Conservation (phyloP, 2,329 filamentous ascomycete species). For the Talaromyces sp. region DNA sequence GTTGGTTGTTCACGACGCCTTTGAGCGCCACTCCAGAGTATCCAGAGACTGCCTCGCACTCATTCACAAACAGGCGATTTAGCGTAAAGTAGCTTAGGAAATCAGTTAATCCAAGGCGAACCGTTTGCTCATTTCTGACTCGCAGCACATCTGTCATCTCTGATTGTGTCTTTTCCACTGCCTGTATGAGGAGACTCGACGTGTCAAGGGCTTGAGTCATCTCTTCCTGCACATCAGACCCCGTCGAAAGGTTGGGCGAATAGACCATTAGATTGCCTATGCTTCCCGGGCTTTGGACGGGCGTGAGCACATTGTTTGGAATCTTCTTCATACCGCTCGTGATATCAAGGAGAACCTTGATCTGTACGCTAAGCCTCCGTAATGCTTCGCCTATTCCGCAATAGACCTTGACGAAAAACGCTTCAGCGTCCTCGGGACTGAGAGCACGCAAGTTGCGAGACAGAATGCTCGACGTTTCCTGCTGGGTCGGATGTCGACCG, state of each 20-base stretch:
- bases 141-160: slow-evolving; percentile 63
- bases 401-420: slow-evolving; percentile 77
- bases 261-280: slow-evolving; percentile 20
- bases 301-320: slow-evolving; percentile 20
- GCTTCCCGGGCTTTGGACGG: slow-evolving; percentile 36
- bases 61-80: slow-evolving; percentile 62
- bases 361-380: slow-evolving; percentile 78
- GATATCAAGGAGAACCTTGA: slow-evolving; percentile 88
- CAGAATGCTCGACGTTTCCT: slow-evolving; percentile 84
- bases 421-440: slow-evolving; percentile 78
- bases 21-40: slow-evolving; percentile 58
- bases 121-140: slow-evolving; percentile 59
- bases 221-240: slow-evolving; percentile 48
- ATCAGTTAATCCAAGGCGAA: slow-evolving; percentile 51
- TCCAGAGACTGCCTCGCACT: slow-evolving; percentile 63
- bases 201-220: slow-evolving; percentile 61
- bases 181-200: slow-evolving; percentile 62
- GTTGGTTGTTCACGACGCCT: slow-evolving; percentile 59
- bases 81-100: slow-evolving; percentile 62
- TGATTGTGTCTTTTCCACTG: slow-evolving; percentile 62
- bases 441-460: slow-evolving; percentile 85
- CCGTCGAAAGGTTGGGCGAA: slow-evolving; percentile 37
- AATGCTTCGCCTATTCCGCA: slow-evolving; percentile 82
- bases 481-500: slow-evolving; percentile 66
- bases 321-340: slow-evolving; percentile 57